Conservation (phyloP, 2,329 filamentous ascomycete genomes). For the Gyromitra esculenta region DNA sequence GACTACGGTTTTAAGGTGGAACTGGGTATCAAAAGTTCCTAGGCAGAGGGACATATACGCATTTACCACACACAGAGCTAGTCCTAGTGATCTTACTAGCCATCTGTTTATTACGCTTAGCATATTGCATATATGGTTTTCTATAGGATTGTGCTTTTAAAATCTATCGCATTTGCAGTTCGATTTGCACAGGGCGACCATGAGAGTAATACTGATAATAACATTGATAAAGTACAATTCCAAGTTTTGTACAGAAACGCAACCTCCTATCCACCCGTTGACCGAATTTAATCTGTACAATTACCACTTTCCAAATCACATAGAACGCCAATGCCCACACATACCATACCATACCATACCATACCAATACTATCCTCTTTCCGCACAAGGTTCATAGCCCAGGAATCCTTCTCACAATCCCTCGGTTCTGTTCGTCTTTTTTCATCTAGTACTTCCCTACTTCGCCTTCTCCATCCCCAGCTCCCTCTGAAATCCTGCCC, state of each 20-base stretch:
- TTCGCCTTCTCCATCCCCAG: neutral
- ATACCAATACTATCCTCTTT: neutral
- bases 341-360: neutral
- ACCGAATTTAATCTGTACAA: conserved; percentile 42
- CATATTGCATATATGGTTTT: too few relatives aligned
- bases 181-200: too few relatives aligned
- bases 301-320: conserved; percentile 14
- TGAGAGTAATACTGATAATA: neutral
- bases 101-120: too few relatives aligned
- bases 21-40: too few relatives aligned
- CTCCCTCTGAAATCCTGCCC: conserved; percentile 12
- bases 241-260: conserved; percentile 18
- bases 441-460: neutral
- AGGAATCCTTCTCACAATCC: neutral
- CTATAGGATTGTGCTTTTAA: too few relatives aligned
- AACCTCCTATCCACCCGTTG: conserved; percentile 4
- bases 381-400: neutral
- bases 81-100: too few relatives aligned
- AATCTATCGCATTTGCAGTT: too few relatives aligned
- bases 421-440: neutral
- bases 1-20: too few relatives aligned
- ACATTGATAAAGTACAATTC: conserved; percentile 19
- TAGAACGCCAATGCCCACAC: conserved; percentile 28
- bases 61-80: too few relatives aligned
- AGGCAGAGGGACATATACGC: too few relatives aligned